Evolutionary conservation across 192 early-diverging fungal species (phyloP), one percentile per base, ranked within the genome.

Genomic region (Backusella sp.): DNA sequence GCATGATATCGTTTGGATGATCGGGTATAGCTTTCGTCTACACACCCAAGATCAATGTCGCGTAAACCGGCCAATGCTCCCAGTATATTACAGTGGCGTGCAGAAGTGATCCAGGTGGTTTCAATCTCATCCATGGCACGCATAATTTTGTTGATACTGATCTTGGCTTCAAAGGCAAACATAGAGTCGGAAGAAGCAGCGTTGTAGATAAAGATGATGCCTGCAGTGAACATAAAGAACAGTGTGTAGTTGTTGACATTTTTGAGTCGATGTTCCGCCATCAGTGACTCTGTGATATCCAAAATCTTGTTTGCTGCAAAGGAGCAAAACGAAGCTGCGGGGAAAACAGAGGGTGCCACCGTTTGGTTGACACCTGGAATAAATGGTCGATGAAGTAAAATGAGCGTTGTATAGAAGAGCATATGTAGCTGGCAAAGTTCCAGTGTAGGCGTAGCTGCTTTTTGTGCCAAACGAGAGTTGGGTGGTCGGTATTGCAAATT

Each of bases 341-440:
- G 78, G 36, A 80, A 83, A 12, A 66, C 59, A 12, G 78, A 79
- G 4, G 68, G 19, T 1, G 76, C 39, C 3, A 42, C 42, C 0
- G 68, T 41, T 26, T 70, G 73, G 3, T 73, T 73, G 36, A 71
- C 32, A 59, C 80, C 46, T 37, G 73, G 79, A 82, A 83, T 85
- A 73, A 87, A 88, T 0, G 86, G 87, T 11, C 87, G 84, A 76
- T 90, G 87, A 14, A 88, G 49, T 30, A 90, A 74, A 68, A 87
- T 87, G 35, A 90, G 70, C 1, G 78, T 77, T 1, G 86, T 79
- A 53, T 90, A 84, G 80, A 87, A 90, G 19, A 86, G 59, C 69
- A 87, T 82, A 23, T 90, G 89, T 4, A 80, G 42, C 30, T 83
- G 82, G 30, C 78, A 83, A 1, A 80, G 37, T 1, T 76, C 78